phyloP scores from a whole-genome alignment of 352 stramenopile species.

The Plasmopara muralis region DNA sequence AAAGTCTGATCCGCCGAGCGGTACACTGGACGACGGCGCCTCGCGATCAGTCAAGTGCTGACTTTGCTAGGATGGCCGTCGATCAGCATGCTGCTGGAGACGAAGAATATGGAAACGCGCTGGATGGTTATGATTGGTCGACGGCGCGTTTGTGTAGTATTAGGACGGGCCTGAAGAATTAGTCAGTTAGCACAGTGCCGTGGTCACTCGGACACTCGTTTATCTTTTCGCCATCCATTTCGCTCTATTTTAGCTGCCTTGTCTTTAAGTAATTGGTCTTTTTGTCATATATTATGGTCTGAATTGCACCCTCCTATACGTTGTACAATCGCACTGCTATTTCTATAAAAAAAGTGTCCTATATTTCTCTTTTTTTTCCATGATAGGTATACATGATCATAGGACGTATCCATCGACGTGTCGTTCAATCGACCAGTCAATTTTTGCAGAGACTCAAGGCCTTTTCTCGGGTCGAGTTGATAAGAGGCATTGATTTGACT shows the following conservation, averaged over 20 bases:
- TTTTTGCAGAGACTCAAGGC: too few relatives aligned
- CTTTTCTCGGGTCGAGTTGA: too few relatives aligned
- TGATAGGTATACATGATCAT: too few relatives aligned
- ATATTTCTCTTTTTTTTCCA: too few relatives aligned
- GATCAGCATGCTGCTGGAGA: constrained; percentile 4
- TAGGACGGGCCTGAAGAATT: constrained; percentile 14
- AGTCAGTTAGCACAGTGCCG: constrained; percentile 6
- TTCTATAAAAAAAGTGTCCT: too few relatives aligned
- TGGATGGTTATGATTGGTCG: constrained; percentile 6
- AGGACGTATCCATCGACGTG: too few relatives aligned
- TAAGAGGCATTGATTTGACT: too few relatives aligned
- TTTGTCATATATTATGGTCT: background rate
- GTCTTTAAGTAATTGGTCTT: constrained; percentile 1
- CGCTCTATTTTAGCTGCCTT: constrained; percentile 10
- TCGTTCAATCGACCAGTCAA: too few relatives aligned
- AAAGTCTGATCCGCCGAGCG: background rate
- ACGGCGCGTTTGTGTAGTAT: constrained; percentile 17
- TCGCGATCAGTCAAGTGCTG: constrained; percentile 20
- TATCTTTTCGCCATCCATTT: constrained; percentile 25
- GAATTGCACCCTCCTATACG: too few relatives aligned
- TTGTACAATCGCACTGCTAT: too few relatives aligned
- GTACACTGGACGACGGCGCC: background rate
- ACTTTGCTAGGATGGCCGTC: background rate
- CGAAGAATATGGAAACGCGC: constrained; percentile 8
- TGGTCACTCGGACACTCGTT: constrained; percentile 14